Evolutionary conservation across 768 basidiomycete species (phyloP), one percentile per base, ranked within the genome.

Genomic region (Serendipita sp.): DNA sequence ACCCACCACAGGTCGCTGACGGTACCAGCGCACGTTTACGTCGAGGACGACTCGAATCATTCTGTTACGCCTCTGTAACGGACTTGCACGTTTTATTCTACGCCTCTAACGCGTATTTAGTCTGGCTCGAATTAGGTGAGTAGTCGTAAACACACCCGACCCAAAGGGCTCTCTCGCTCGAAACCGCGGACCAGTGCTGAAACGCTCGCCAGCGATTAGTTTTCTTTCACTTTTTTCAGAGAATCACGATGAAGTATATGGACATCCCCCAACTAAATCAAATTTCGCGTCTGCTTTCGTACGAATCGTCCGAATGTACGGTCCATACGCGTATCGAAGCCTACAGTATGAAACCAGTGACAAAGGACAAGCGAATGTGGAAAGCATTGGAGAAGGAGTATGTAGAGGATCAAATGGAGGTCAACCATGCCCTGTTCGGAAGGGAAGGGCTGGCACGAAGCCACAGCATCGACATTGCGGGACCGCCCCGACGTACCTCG

Each of bases 311-410:
- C 53, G 89, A 93, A 73, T 90, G 90, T 72, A 81, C 84, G 3
- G 90, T 95, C 4, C 85, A 90, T 74, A 91, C 90, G 48, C 82
- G 92, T 67, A 85, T 98, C 73, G 95, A 97, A 74, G 94, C 91
- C 0, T 99, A 97, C 78, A 90, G 88, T 70, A 93, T 91, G 81
- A 99, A 99, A 81, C 86, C 93, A 74, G 87, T 96, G 74, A 89
- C 90, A 68, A 86, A 89, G 69, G 96, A 99, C 80, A 91, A 93
- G 82, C 90, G 88, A 72, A 86, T 97, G 73, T 92, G 92, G 80
- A 91, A 89, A 71, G 78, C 84, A 9, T 85, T 98, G 76, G 94
- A 98, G 72, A 80, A 82, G 68, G 85, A 86, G 31, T 92, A 97
- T 76, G 78, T 82, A 64, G 84, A 86, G 66, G 86, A 90, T 33